phyloP scores from a whole-genome alignment of 305 asterid species.

The Fraxinus dipetala region DNA sequence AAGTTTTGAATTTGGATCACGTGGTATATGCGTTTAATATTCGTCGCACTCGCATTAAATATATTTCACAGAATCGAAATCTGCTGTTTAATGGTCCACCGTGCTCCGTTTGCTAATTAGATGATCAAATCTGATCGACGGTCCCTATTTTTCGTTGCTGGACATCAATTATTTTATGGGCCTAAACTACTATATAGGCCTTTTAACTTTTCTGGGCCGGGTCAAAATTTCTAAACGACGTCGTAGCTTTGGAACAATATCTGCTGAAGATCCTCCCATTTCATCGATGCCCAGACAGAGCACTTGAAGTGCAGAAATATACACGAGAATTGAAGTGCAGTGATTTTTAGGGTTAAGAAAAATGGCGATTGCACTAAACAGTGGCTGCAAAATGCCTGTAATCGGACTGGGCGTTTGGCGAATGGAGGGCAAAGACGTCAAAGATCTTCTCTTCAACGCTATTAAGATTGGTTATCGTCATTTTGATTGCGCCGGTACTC shows the following conservation, averaged over 20 bases:
- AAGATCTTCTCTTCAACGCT: conserved; percentile 42
- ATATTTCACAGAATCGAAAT: not conserved
- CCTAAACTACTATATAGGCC: not conserved
- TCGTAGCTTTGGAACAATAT: not conserved
- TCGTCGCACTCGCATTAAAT: not conserved
- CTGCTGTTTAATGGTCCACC: not conserved
- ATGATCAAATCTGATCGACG: not conserved
- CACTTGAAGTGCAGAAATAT: not conserved
- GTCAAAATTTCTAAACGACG: not conserved
- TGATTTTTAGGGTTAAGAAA: not conserved
- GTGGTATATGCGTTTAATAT: not conserved
- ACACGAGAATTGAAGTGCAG: not conserved
- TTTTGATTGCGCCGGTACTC: conserved; percentile 49
- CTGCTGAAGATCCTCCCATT: not conserved
- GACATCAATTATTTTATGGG: not conserved
- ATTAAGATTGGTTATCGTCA: conserved; percentile 52
- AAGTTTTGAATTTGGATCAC: not conserved
- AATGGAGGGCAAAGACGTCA: conserved; percentile 53
- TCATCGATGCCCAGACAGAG: not conserved
- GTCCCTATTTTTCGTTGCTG: not conserved
- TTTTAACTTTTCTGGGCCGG: not conserved
- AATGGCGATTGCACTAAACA: conserved; percentile 48
- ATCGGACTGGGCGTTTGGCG: conserved; percentile 64
- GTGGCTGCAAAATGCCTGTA: conserved; percentile 51
- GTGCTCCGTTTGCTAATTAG: not conserved